Evolutionary conservation across 495 filamentous ascomycete genomes (phyloP).

Genomic region (Podospora comata): DNA sequence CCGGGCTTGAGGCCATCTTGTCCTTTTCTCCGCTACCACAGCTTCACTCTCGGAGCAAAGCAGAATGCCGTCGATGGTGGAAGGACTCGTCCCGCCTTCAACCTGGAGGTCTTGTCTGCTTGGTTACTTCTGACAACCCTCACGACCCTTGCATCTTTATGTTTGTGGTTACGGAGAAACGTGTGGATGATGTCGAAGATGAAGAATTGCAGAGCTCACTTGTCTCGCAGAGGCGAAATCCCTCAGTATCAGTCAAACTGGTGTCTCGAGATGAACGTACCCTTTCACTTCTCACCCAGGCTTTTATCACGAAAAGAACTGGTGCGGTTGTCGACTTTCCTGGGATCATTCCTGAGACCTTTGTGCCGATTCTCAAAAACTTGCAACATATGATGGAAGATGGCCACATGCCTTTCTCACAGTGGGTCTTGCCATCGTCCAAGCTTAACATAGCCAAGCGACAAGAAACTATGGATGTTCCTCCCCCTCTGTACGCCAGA

Average conservation of each 20-base stretch:
- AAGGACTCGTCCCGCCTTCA: constrained; percentile 53
- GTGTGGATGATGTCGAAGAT: constrained; percentile 9
- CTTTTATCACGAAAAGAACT: constrained; percentile 11
- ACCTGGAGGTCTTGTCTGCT: constrained; percentile 55
- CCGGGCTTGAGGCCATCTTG: constrained; percentile 52
- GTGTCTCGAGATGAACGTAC: neutral
- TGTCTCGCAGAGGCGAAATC: constrained; percentile 12
- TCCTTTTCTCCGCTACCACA: constrained; percentile 51
- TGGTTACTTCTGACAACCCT: constrained; percentile 42
- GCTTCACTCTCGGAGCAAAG: constrained; percentile 24
- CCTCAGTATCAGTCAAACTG: constrained; percentile 3
- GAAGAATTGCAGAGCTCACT: constrained; percentile 12
- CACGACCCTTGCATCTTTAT: constrained; percentile 45
- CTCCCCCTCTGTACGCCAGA: neutral
- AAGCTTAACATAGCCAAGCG: too few species aligned
- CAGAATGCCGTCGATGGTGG: constrained; percentile 59
- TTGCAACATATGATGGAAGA: constrained; percentile 32
- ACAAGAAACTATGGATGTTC: too few species aligned
- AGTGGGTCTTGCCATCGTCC: constrained; percentile 38
- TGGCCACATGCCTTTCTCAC: constrained; percentile 20
- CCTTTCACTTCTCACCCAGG: neutral
- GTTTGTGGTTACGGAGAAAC: constrained; percentile 48
- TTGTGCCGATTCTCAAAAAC: constrained; percentile 33
- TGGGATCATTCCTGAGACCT: constrained; percentile 31
- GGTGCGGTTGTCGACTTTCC: constrained; percentile 31